A percentile compares a stretch with the other conserved stretches of the same genome.
Evolutionary conservation across 192 early-diverging fungal species (phyloP).

Genomic region (Lunasporangiospora selenospora): DNA sequence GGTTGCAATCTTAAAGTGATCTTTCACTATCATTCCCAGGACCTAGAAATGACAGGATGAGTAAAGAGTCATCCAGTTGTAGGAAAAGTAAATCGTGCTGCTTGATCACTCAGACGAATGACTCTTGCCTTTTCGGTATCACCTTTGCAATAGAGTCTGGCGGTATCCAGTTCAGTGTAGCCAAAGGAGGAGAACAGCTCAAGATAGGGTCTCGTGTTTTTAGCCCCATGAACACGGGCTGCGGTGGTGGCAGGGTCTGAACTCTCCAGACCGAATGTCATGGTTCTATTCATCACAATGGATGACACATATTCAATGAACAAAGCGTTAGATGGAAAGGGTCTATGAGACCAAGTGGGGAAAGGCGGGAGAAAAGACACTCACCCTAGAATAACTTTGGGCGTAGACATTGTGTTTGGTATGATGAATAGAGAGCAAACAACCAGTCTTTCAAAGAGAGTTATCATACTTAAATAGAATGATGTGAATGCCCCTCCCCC

Average conservation of each 20-base stretch:
- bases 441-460: no score
- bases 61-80: not conserved
- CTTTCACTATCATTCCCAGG: conserved; percentile 9
- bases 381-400: no score
- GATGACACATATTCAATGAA: no score
- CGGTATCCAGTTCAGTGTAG: conserved; percentile 30
- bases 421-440: no score
- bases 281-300: no score
- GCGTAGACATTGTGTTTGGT: no score
- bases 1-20: conserved; percentile 57
- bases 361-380: no score
- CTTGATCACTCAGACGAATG: not conserved
- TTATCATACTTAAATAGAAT: no score
- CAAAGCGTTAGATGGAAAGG: no score
- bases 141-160: conserved; percentile 53
- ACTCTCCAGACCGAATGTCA: conserved; percentile 6
- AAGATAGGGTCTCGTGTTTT: not conserved
- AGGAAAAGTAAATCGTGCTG: no score
- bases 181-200: not conserved
- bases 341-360: no score
- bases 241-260: not conserved
- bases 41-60: conserved; percentile 12
- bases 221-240: not conserved
- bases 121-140: conserved; percentile 40
- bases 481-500: no score